Evolutionary conservation across 495 filamentous ascomycete species (phyloP).

Genomic region (Tuber umbilicatum): DNA sequence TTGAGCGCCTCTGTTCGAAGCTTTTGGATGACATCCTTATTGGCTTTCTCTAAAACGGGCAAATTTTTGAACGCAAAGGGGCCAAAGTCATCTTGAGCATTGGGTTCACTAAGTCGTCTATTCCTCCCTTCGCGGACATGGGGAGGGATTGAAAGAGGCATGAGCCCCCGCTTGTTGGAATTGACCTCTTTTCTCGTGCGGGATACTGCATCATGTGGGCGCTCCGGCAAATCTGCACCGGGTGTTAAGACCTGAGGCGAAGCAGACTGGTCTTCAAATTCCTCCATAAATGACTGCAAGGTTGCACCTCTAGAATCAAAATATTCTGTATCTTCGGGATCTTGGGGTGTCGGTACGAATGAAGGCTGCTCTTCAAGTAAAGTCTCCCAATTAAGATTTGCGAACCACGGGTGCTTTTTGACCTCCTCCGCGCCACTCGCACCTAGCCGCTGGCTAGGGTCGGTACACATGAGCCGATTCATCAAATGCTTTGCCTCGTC

Average conservation of each 20-base stretch:
- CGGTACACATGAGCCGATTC: conserved; percentile 74
- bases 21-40: conserved; percentile 97
- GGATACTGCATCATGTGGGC: conserved; percentile 90
- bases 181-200: conserved; percentile 81
- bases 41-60: conserved; percentile 92
- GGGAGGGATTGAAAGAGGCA: conserved; percentile 92
- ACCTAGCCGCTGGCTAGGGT: conserved; percentile 74
- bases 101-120: conserved; percentile 82
- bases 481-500: conserved; percentile 87
- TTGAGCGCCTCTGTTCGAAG: conserved; percentile 75
- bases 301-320: conserved; percentile 90
- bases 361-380: conserved; percentile 86
- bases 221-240: conserved; percentile 64
- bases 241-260: conserved; percentile 59
- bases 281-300: conserved; percentile 79
- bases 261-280: conserved; percentile 81
- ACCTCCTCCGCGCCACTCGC: conserved; percentile 92
- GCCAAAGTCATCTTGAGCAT: conserved; percentile 85
- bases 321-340: conserved; percentile 96
- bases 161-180: conserved; percentile 73
- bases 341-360: conserved; percentile 86
- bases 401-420: conserved; percentile 80
- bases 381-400: conserved; percentile 79
- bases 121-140: conserved; percentile 88
- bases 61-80: conserved; percentile 96